Base-by-base conservation (phyloP, 805 yeast genomes). In the Hagleromyces aurorensis region DNA sequence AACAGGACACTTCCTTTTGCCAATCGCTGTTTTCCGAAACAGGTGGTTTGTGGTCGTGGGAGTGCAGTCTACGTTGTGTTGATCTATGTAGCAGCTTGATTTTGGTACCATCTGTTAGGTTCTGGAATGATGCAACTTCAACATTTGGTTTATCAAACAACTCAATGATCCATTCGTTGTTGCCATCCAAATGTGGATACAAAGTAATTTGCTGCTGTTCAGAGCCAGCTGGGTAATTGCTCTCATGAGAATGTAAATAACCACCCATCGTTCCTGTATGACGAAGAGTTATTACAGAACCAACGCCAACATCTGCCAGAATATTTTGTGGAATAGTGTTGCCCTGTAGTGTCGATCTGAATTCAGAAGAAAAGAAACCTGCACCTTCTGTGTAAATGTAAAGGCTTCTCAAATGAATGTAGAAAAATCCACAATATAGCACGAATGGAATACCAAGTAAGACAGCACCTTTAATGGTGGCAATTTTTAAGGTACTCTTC, bases 21-120 rank as follows among this genome's bases (percentile, higher is more conserved):
- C 91, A 82, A 47, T 82, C 94, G 23, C 53, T 45, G 23, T 49
- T 57, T 50, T 74, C 79, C 34, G 78, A 64, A 12, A 80, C 84
- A 11, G 89, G 83, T 15, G 87, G 76, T 55, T 81, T 77, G 46
- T 78, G 78, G 52, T 82, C 91, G 51, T 82, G 93, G 6, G 91
- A 75, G 57, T 82, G 93, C 50, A 82, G 66, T 65, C 91, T 72
- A 51, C 81, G 60, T 29, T 66, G 64, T 14, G 86, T 69, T 28
- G 52, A 44, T 8, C 59, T 50, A 54, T 82, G 93, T 41, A 55
- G 59, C 50, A 82, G 67, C 63, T 87, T 70, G 44, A 82, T 70
- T 54, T 78, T 78, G 38, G 77, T 72, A 33, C 83, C 84, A 52
- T 80, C 75, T 8, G 64, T 62, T 38, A 82, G 62, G 24, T 78